Evolutionary conservation across 129 eudicot genomes (phyloP).

Genomic region (Chrysanthemum lavandulifolium): DNA sequence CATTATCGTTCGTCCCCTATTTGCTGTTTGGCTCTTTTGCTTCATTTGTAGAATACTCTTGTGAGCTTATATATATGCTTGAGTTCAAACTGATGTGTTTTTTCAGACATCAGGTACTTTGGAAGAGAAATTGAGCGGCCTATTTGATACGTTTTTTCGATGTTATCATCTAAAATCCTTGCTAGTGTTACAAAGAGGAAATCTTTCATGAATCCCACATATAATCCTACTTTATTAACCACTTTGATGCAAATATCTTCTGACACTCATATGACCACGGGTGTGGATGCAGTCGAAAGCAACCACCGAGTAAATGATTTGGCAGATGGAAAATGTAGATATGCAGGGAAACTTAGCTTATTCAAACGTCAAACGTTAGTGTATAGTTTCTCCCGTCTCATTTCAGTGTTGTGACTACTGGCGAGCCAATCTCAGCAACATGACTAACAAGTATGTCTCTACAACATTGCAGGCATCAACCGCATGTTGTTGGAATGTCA

Average conservation of each 20-base stretch:
- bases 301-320: constrained; percentile 1
- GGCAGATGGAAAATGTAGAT: constrained; percentile 18
- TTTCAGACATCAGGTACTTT: too few species aligned
- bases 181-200: constrained; percentile 19
- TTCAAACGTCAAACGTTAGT: constrained; percentile 27
- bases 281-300: constrained; percentile 22
- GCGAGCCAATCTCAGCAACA: neutral
- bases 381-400: neutral
- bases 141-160: neutral
- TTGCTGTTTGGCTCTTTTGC: too few species aligned
- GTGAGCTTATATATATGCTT: too few species aligned
- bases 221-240: constrained; percentile 15
- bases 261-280: constrained; percentile 9
- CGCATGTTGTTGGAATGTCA: constrained; percentile 20
- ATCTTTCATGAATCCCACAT: constrained; percentile 1
- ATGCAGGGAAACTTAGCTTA: constrained; percentile 3
- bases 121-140: too few species aligned
- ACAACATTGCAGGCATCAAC: constrained; percentile 23
- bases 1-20: too few species aligned
- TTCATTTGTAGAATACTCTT: too few species aligned
- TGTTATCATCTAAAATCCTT: constrained; percentile 39
- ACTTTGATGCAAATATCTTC: constrained; percentile 22
- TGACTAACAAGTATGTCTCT: constrained; percentile 3
- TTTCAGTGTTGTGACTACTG: neutral
- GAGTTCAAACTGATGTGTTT: too few species aligned